Conservation (phyloP, 495 filamentous ascomycete species). For the Penicillium parvum region DNA sequence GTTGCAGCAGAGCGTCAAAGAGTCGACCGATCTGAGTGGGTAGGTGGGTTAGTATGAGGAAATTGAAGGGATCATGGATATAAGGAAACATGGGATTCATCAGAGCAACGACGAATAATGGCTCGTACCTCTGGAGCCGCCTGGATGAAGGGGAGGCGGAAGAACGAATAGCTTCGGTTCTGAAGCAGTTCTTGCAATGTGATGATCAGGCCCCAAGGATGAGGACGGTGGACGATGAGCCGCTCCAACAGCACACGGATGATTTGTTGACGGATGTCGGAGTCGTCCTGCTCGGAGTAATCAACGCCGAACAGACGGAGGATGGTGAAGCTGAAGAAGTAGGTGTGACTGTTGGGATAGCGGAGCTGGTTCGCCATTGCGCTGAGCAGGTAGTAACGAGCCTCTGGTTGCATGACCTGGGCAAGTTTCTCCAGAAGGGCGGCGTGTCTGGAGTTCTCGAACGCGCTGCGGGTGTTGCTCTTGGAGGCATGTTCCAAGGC, state of each 20-base stretch:
- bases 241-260: slow-evolving; percentile 83
- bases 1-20: slow-evolving; percentile 47
- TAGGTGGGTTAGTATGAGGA: slow-evolving; percentile 12
- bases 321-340: slow-evolving; percentile 87
- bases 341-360: slow-evolving; percentile 81
- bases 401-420: slow-evolving; percentile 67
- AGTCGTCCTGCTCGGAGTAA: slow-evolving; percentile 69
- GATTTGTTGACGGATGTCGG: slow-evolving; percentile 83
- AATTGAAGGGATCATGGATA: too few species aligned
- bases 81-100: too few species aligned
- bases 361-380: slow-evolving; percentile 90
- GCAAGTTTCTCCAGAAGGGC: slow-evolving; percentile 70
- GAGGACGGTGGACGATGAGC: slow-evolving; percentile 82
- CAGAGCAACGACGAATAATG: too few species aligned
- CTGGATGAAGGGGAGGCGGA: slow-evolving; percentile 89
- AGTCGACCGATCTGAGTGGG: slow-evolving; percentile 43
- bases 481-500: slow-evolving; percentile 53
- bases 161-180: slow-evolving; percentile 84
- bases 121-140: slow-evolving; percentile 70
- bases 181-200: slow-evolving; percentile 87
- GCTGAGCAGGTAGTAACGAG: slow-evolving; percentile 76
- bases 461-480: slow-evolving; percentile 55
- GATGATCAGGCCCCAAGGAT: slow-evolving; percentile 93
- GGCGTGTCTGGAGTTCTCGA: slow-evolving; percentile 69
- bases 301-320: slow-evolving; percentile 82